phyloP scores from a whole-genome alignment of 208 protist genomes.

The Leishmania mexicana region DNA sequence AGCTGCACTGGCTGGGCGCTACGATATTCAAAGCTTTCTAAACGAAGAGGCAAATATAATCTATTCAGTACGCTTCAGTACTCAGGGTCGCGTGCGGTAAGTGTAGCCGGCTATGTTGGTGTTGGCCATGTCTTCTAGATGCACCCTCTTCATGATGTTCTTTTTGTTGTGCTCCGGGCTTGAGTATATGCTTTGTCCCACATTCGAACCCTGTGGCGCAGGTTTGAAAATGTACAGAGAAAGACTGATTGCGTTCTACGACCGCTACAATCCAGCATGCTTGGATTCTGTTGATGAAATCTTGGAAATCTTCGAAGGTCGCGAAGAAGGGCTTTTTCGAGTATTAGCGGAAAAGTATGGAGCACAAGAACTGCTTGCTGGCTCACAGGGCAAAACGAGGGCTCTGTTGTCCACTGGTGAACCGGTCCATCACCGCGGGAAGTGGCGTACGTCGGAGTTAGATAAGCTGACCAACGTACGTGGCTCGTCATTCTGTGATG shows the following conservation, averaged over 20 bases:
- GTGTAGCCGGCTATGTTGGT: no score
- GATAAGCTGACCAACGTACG: not conserved
- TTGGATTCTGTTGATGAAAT: conserved; percentile 35
- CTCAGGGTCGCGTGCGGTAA: no score
- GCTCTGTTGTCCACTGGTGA: not conserved
- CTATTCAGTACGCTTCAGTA: no score
- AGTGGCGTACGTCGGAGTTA: not conserved
- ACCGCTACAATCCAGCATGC: conserved; percentile 20
- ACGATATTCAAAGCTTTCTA: no score
- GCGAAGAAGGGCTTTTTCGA: conserved; percentile 31
- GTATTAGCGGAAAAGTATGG: conserved; percentile 28
- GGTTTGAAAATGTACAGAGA: conserved; percentile 7
- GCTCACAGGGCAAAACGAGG: not conserved
- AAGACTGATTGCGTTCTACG: conserved; percentile 14
- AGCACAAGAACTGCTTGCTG: not conserved
- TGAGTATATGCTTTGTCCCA: no score
- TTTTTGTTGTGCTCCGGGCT: no score
- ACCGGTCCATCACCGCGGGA: not conserved
- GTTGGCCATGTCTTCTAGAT: no score
- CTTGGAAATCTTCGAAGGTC: conserved; percentile 25
- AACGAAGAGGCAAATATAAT: no score
- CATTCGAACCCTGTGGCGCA: no score
- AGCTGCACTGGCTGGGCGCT: no score
- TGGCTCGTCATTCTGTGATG: not conserved
- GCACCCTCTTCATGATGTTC: no score